A percentile compares a stretch with the other conserved stretches of the same genome.
phyloP scores from a whole-genome alignment of 176 grass and related monocot species.

The Melocanna baccifera region DNA sequence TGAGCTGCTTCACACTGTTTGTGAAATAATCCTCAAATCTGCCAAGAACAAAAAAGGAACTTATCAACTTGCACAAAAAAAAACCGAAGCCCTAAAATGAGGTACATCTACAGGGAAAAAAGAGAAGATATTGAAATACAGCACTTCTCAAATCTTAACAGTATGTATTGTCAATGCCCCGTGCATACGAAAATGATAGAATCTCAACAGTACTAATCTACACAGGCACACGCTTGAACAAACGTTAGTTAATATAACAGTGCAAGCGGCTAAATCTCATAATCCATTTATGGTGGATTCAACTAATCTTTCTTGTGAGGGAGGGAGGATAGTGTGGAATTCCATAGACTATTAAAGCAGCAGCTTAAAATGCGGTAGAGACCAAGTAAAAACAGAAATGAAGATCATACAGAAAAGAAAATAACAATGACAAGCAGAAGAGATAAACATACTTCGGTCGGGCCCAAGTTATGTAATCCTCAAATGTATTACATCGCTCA shows the following conservation, averaged over 20 bases:
- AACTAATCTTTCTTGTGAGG: too few relatives aligned
- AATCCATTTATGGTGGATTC: too few relatives aligned
- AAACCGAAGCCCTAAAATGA: not conserved
- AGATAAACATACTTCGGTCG: conserved; percentile 47
- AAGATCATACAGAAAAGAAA: not conserved
- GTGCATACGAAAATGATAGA: not conserved
- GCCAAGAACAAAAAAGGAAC: not conserved
- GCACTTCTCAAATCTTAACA: not conserved
- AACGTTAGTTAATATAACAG: too few relatives aligned
- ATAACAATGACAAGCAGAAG: conserved; percentile 4
- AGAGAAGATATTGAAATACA: not conserved
- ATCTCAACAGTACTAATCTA: not conserved
- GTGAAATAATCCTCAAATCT: conserved; percentile 91
- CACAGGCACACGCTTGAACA: too few relatives aligned
- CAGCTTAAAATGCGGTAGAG: too few relatives aligned
- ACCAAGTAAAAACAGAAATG: too few relatives aligned
- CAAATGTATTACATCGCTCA: conserved; percentile 54
- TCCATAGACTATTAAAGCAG: too few relatives aligned
- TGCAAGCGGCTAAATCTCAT: too few relatives aligned
- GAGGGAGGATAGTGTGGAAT: too few relatives aligned
- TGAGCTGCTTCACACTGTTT: conserved; percentile 82
- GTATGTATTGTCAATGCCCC: not conserved
- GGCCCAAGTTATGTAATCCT: conserved; percentile 72
- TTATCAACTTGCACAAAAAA: conserved; percentile 10
- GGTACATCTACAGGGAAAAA: not conserved